Evolutionary conservation across 495 filamentous ascomycete species (phyloP).

Genomic region (Penicillium salamii): DNA sequence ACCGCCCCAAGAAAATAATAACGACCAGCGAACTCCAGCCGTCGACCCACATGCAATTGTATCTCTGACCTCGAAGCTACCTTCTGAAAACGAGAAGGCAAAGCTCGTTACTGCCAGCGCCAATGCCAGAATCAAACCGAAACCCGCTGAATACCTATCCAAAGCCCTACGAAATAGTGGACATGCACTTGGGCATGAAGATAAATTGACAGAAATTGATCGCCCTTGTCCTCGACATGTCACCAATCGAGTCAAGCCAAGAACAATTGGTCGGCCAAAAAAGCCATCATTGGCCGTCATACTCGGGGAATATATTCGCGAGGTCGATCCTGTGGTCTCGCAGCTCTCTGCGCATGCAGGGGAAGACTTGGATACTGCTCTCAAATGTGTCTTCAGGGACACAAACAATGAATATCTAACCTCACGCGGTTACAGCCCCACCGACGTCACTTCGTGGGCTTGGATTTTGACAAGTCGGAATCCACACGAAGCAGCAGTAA

Average conservation of each 20-base stretch:
- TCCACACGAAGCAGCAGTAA: constrained; percentile 35
- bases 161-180: constrained; percentile 31
- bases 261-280: constrained; percentile 12
- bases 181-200: constrained; percentile 13
- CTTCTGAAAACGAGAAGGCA: neutral
- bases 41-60: neutral
- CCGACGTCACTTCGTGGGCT: constrained; percentile 57
- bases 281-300: constrained; percentile 31
- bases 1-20: neutral
- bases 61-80: neutral
- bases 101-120: neutral
- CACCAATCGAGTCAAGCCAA: constrained; percentile 1
- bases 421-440: constrained; percentile 34
- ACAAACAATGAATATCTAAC: constrained; percentile 31
- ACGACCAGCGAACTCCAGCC: neutral
- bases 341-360: constrained; percentile 2
- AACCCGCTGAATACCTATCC: constrained; percentile 35
- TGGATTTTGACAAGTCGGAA: constrained; percentile 52
- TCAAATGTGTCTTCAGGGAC: constrained; percentile 36
- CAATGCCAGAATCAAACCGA: constrained; percentile 14
- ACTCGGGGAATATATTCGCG: constrained; percentile 38
- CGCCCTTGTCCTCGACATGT: neutral
- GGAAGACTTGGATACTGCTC: constrained; percentile 18
- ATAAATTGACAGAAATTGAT: neutral
- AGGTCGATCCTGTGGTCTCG: constrained; percentile 33